These are phyloP conservation scores for Zygosaccharomyces sapae DNA, from an alignment of 1,139 yeast genomes.

Conservation along the genomic window DNA sequence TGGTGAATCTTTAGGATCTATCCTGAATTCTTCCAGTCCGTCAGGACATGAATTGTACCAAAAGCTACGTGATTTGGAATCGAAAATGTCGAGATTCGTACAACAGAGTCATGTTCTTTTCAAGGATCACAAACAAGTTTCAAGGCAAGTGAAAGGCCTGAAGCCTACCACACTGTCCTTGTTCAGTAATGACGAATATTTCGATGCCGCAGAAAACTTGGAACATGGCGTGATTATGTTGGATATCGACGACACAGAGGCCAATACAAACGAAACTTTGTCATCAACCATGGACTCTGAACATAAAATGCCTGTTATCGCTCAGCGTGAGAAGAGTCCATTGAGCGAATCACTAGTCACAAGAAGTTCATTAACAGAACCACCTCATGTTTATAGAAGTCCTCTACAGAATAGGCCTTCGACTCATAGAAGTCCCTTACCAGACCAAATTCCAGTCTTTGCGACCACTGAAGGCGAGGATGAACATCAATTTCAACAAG, in stretches of 20 bases:
- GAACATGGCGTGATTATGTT: slow-evolving; percentile 32
- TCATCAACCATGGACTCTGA: slow-evolving; percentile 4
- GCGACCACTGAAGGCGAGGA: slow-evolving; percentile 1
- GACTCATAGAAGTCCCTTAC: background rate
- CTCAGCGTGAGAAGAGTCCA: background rate
- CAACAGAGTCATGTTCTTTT: slow-evolving; percentile 22
- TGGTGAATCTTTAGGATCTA: slow-evolving; percentile 16
- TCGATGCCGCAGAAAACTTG: slow-evolving; percentile 34
- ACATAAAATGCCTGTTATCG: background rate
- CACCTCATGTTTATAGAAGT: background rate
- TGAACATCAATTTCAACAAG: slow-evolving; percentile 5
- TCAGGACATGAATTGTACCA: slow-evolving; percentile 25
- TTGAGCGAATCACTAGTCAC: background rate
- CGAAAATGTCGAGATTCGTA: slow-evolving; percentile 22
- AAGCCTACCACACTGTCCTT: slow-evolving; percentile 21
- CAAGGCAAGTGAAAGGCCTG: slow-evolving; percentile 14
- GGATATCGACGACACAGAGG: slow-evolving; percentile 31
- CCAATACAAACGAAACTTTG: slow-evolving; percentile 15
- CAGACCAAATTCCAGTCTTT: background rate
- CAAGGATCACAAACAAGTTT: slow-evolving; percentile 18
- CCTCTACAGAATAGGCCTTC: slow-evolving; percentile 1
- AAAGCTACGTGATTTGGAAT: slow-evolving; percentile 27
- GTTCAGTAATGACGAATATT: slow-evolving; percentile 32
- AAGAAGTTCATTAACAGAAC: background rate
- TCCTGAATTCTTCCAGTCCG: slow-evolving; percentile 4